Evolutionary conservation across 371 early-diverging fungal species (phyloP).

Genomic region (Apophysomyces ossiformis): DNA sequence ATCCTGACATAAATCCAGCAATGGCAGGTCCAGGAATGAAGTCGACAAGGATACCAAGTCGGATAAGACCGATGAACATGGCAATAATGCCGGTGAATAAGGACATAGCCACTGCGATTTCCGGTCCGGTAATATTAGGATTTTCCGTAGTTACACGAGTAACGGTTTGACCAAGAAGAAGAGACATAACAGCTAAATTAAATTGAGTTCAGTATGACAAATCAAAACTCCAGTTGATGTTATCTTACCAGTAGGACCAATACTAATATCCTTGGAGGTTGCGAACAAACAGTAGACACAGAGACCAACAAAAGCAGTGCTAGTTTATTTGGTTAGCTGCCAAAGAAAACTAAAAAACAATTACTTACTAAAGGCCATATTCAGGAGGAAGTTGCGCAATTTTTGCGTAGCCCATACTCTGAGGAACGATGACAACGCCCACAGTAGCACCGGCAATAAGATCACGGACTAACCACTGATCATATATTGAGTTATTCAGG

Average conservation of each 20-base stretch:
- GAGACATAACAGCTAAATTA: conserved; percentile 79
- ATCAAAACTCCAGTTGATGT: not conserved
- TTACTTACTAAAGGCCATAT: conserved; percentile 83
- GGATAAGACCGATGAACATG: conserved; percentile 73
- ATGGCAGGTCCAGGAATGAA: conserved; percentile 83
- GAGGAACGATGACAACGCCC: conserved; percentile 85
- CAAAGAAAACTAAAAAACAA: not conserved
- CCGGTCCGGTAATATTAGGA: conserved; percentile 43
- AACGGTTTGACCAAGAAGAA: conserved; percentile 75
- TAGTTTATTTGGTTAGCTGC: conserved; percentile 9
- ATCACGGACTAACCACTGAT: conserved; percentile 80
- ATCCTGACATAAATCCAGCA: conserved; percentile 72
- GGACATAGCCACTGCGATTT: conserved; percentile 63
- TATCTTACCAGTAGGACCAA: conserved; percentile 76
- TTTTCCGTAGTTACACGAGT: conserved; percentile 37
- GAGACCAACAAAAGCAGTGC: conserved; percentile 73
- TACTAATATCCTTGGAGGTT: conserved; percentile 85
- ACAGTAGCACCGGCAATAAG: conserved; percentile 87
- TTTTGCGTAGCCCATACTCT: conserved; percentile 86
- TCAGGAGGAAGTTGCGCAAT: conserved; percentile 80
- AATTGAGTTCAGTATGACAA: not conserved
- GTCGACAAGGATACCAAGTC: conserved; percentile 87
- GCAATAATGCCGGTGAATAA: conserved; percentile 67
- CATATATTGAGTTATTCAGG: not conserved
- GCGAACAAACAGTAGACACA: conserved; percentile 81